Conservation (phyloP, 441 rosid species). For the Gossypium davidsonii region DNA sequence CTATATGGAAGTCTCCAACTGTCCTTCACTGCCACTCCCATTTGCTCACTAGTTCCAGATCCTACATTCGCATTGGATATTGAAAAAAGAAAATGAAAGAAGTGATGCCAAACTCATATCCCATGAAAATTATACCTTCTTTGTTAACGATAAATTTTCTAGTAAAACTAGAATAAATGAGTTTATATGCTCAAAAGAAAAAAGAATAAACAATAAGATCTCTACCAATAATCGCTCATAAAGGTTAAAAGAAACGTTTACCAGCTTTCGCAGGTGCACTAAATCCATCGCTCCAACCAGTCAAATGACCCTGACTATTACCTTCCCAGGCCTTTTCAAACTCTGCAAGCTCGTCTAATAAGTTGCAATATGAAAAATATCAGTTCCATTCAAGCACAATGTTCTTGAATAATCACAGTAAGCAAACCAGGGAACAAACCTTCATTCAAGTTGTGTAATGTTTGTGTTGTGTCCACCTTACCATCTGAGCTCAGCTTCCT, state of each 20-base stretch:
- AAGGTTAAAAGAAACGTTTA: constrained; percentile 16
- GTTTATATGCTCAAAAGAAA: background rate
- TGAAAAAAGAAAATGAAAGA: background rate
- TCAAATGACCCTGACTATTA: constrained; percentile 29
- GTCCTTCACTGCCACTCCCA: constrained; percentile 16
- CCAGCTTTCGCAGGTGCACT: constrained; percentile 28
- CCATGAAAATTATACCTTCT: background rate
- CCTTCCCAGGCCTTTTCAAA: constrained; percentile 71
- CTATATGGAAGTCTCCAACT: constrained; percentile 36
- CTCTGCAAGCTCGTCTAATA: constrained; percentile 52
- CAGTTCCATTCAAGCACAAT: constrained; percentile 5
- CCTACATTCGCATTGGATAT: constrained; percentile 25
- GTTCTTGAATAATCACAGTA: constrained; percentile 3
- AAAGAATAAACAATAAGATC: background rate
- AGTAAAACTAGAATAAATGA: background rate
- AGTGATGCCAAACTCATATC: background rate
- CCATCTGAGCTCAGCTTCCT: constrained; percentile 71
- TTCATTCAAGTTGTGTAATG: constrained; percentile 70
- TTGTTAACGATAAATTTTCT: background rate
- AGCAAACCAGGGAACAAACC: constrained; percentile 35
- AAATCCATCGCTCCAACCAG: constrained; percentile 26
- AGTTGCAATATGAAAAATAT: background rate
- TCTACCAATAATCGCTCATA: background rate
- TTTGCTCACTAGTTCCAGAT: constrained; percentile 20
- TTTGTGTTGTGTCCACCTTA: constrained; percentile 66